These are phyloP conservation scores for Clonostachys byssicola DNA, from an alignment of 2,329 filamentous ascomycete genomes.

Conservation along the genomic window DNA sequence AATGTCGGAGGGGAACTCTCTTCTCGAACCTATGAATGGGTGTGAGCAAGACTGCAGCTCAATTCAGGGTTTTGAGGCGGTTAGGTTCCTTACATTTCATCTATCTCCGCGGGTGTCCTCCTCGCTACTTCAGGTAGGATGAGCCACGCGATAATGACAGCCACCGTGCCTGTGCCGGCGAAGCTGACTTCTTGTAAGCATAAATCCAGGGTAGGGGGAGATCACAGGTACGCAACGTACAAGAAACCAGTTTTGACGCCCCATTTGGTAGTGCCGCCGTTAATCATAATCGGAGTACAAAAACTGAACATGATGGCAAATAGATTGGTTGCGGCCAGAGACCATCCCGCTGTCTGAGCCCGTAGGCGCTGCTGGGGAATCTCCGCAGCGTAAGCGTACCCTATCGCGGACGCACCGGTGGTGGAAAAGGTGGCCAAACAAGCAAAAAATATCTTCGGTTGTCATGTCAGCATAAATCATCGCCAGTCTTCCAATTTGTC, in stretches of 20 bases:
- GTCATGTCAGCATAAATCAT: neutral
- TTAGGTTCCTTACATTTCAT: constrained; percentile 22
- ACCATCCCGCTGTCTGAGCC: constrained; percentile 28
- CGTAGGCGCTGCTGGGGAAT: constrained; percentile 32
- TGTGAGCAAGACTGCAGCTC: neutral
- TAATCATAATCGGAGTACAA: constrained; percentile 38
- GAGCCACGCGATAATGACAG: constrained; percentile 25
- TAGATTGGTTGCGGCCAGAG: constrained; percentile 28
- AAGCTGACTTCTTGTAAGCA: constrained; percentile 15
- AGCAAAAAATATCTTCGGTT: constrained; percentile 30
- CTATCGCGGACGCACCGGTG: constrained; percentile 33
- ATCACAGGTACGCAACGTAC: constrained; percentile 14
- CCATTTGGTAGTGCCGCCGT: constrained; percentile 25
- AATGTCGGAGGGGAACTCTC: constrained; percentile 2
- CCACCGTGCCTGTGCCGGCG: constrained; percentile 21
- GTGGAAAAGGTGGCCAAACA: constrained; percentile 33
- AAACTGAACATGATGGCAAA: constrained; percentile 38
- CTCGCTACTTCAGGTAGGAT: constrained; percentile 27
- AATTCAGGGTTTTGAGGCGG: too few relatives aligned
- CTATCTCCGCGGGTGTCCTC: constrained; percentile 27
- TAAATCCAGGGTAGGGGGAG: neutral
- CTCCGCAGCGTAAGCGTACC: constrained; percentile 35
- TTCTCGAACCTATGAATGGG: constrained; percentile 1
- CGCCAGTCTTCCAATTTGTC: too few relatives aligned
- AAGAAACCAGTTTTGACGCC: constrained; percentile 39